Evolutionary conservation across 768 basidiomycete genomes (phyloP).

Genomic region (Mycena capillaripes): DNA sequence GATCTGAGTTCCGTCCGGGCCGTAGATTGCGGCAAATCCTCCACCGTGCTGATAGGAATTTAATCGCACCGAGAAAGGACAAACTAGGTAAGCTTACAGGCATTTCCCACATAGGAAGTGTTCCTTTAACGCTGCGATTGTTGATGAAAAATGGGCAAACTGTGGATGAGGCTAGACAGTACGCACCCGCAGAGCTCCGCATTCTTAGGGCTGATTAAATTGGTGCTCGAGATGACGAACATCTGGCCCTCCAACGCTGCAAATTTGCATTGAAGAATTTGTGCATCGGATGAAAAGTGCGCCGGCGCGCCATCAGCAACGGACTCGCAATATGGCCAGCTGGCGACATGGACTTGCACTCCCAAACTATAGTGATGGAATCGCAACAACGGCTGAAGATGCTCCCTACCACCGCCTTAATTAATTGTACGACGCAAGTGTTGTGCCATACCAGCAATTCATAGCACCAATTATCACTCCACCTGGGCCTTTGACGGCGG

Average conservation of each 20-base stretch:
- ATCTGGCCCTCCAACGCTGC: constrained; percentile 37
- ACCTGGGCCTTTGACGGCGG: constrained; percentile 29
- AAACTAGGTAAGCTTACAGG: constrained; percentile 8
- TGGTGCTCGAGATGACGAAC: constrained; percentile 37
- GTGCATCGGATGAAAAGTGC: constrained; percentile 31
- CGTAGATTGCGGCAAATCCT: constrained; percentile 38
- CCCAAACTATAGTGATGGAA: constrained; percentile 36
- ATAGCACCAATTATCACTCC: constrained; percentile 28
- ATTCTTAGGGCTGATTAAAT: constrained; percentile 6
- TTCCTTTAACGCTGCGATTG: constrained; percentile 22
- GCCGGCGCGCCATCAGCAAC: constrained; percentile 27
- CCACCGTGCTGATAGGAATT: constrained; percentile 26
- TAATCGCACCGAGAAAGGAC: not conserved
- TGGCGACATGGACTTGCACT: constrained; percentile 33
- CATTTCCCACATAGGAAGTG: constrained; percentile 24
- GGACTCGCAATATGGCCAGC: constrained; percentile 35
- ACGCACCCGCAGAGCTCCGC: constrained; percentile 17
- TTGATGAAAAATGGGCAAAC: not conserved
- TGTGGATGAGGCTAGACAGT: not conserved
- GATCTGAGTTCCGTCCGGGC: constrained; percentile 31
- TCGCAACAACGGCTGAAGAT: constrained; percentile 37
- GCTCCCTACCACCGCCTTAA: constrained; percentile 27
- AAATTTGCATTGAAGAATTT: constrained; percentile 24
- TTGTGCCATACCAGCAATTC: constrained; percentile 35
- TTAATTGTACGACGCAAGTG: not conserved